Evolutionary conservation across 2,329 filamentous ascomycete genomes (phyloP).

Genomic region (Lizonia empirigonia): DNA sequence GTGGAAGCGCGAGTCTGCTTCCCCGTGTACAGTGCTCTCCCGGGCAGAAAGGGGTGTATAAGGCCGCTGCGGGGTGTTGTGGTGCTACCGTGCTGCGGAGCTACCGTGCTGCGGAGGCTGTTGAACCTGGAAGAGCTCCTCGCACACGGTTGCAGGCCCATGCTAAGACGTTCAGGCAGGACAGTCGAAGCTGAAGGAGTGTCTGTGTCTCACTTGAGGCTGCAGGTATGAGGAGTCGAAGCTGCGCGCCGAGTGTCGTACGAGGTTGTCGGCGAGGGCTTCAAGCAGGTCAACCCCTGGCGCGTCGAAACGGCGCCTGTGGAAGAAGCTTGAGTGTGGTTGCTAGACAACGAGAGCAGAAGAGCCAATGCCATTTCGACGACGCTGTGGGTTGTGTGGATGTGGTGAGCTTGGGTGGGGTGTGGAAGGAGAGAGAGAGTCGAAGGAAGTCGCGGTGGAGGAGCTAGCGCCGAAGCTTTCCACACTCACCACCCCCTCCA

Average conservation of each 20-base stretch:
- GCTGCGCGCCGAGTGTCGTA: background rate
- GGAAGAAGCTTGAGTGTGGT: background rate
- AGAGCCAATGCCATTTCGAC: background rate
- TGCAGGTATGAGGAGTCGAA: background rate
- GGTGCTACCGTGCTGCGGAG: no score
- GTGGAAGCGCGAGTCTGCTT: background rate
- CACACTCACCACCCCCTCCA: background rate
- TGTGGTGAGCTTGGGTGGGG: background rate
- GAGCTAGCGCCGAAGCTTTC: conserved; percentile 11
- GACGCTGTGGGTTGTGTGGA: background rate
- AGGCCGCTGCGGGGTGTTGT: no score
- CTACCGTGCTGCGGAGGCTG: no score
- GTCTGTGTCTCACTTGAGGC: background rate
- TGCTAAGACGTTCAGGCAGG: background rate
- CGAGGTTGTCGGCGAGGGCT: background rate
- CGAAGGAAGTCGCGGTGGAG: background rate
- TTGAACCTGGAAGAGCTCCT: no score
- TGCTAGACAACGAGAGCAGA: background rate
- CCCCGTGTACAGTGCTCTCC: no score
- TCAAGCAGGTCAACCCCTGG: background rate
- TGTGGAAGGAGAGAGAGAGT: background rate
- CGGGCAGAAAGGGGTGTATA: no score
- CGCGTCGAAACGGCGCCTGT: background rate
- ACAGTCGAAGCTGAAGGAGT: background rate
- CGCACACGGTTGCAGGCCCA: background rate